Evolutionary conservation across 2,329 filamentous ascomycete genomes (phyloP), one percentile per base, ranked within the genome.

Genomic region (Hypoxylon rubiginosum): DNA sequence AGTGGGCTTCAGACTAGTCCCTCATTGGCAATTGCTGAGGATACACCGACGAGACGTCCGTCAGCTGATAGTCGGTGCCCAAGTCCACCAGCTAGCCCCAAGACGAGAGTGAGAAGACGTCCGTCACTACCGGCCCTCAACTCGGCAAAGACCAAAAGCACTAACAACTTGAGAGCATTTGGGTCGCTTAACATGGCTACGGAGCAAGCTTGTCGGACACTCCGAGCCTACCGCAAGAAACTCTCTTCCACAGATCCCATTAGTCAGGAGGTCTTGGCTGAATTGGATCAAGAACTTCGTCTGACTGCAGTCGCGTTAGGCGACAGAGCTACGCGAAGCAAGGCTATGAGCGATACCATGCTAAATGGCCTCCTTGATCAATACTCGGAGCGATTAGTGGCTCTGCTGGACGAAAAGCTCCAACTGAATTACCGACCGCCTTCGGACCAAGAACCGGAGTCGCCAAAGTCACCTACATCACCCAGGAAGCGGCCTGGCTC

Each of bases 351-450:
- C 68, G 88, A 90, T 72, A 85, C 83, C 17, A 81, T 87, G 52
- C 79, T 91, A 34, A 86, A 84, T 43, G 90, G 89, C 53, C 79
- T 94, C 48, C 80, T 94, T 7, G 92, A 93, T 70, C 88, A 92
- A 78, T 93, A 93, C 73, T 92, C 90, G 1, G 90, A 93, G 73
- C 85, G 89, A 64, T 81, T 94, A 51, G 88, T 93, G 5, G 87
- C 84, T 49, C 84, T 93, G 78, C 83, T 94, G 48, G 91, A 94
- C 69, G 89, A 93, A 77, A 92, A 91, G 76, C 83, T 93, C 54
- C 81, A 84, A 50, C 78, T 89, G 34, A 83, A 75, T 9, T 80
- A 72, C 75, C 79, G 69, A 66, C 66, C 72, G 7, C 63, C 64
- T 13, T 67, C 59, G 5, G 72, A 72, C 17, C 62, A 58, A 36